These are phyloP conservation scores for Chlamydomonas eustigma DNA, from an alignment of 139 green algal genomes.

Conservation along the genomic window DNA sequence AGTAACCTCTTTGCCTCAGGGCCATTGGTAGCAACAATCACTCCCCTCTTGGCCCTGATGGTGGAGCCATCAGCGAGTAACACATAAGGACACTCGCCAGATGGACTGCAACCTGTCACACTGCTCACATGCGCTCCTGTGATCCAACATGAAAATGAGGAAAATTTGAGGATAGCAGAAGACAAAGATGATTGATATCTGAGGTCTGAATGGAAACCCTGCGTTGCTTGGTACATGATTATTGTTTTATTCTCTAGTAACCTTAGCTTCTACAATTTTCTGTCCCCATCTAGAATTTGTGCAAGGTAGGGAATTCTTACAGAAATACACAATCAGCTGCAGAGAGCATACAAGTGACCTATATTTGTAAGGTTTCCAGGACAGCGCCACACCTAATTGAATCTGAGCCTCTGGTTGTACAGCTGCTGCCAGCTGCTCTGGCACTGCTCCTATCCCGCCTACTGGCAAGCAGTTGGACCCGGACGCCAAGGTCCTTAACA, in stretches of 20 bases:
- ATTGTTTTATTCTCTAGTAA: too few relatives aligned
- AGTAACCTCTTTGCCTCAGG: slow-evolving; percentile 70
- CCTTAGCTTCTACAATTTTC: too few relatives aligned
- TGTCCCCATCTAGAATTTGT: too few relatives aligned
- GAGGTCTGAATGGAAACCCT: too few relatives aligned
- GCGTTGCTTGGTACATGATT: too few relatives aligned
- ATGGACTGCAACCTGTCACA: neutral
- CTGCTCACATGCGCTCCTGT: slow-evolving; percentile 22
- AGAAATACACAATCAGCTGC: too few relatives aligned
- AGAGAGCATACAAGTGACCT: too few relatives aligned
- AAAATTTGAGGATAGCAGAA: too few relatives aligned
- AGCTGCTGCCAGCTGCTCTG: slow-evolving; percentile 68
- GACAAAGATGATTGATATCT: too few relatives aligned
- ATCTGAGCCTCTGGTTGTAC: slow-evolving; percentile 20
- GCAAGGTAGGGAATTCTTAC: too few relatives aligned
- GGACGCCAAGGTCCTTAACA: slow-evolving; percentile 91
- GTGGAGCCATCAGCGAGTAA: slow-evolving; percentile 34
- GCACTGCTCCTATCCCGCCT: slow-evolving; percentile 83
- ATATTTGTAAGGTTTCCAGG: too few relatives aligned
- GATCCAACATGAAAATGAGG: too few relatives aligned
- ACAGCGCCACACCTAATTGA: slow-evolving; percentile 21
- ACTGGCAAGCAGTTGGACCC: slow-evolving; percentile 90
- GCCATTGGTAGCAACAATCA: slow-evolving; percentile 83
- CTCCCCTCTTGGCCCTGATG: slow-evolving; percentile 52
- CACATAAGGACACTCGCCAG: slow-evolving; percentile 35